A percentile compares a stretch with the other conserved stretches of the same genome.
phyloP scores from a whole-genome alignment of 805 yeast species.

The Candida loeiensis region DNA sequence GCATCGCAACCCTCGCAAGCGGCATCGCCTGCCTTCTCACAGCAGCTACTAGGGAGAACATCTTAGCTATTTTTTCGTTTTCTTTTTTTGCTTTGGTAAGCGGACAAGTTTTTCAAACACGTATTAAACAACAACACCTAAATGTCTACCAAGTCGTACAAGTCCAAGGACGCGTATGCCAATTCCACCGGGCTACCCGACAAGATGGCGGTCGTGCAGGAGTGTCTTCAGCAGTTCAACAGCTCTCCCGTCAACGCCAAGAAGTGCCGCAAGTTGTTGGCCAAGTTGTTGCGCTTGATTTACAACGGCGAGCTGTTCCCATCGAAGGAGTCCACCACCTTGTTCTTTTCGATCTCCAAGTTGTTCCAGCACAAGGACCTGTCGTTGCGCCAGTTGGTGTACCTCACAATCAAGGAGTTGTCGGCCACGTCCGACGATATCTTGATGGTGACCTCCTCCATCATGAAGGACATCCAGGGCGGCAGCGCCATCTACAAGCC shows the following conservation, averaged over 20 bases:
- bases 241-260: constrained; percentile 85
- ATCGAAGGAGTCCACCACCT: constrained; percentile 81
- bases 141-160: constrained; percentile 83
- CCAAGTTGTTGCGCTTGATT: constrained; percentile 77
- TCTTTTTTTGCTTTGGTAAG: background rate
- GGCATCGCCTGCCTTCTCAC: constrained; percentile 16
- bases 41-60: constrained; percentile 17
- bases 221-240: constrained; percentile 88
- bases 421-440: constrained; percentile 83
- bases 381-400: constrained; percentile 86
- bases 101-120: constrained; percentile 14
- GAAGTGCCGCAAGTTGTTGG: constrained; percentile 77
- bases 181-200: constrained; percentile 67
- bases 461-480: constrained; percentile 95
- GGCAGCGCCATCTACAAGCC: constrained; percentile 86
- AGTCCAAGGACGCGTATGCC: constrained; percentile 71
- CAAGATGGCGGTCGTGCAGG: constrained; percentile 96
- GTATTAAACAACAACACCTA: constrained; percentile 7
- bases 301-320: constrained; percentile 88
- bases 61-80: constrained; percentile 7
- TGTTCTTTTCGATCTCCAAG: constrained; percentile 91
- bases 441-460: constrained; percentile 95
- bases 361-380: constrained; percentile 89
- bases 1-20: constrained; percentile 13
- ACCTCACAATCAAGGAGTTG: constrained; percentile 89